Evolutionary conservation across 129 eudicot genomes (phyloP).

Genomic region (Erigeron canadensis): DNA sequence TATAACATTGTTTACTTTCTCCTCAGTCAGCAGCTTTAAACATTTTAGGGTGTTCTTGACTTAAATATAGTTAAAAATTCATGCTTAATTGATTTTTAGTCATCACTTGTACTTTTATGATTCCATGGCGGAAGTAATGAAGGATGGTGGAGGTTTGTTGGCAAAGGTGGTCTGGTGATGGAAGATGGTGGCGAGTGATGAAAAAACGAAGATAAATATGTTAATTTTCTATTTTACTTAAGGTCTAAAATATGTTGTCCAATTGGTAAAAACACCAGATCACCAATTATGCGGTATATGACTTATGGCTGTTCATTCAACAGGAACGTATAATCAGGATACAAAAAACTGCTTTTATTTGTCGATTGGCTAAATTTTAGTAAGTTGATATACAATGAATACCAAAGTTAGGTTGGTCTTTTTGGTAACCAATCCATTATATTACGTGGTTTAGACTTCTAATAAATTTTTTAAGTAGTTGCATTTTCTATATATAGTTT

Average conservation of each 20-base stretch:
- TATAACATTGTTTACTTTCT: too few relatives aligned
- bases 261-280: neutral
- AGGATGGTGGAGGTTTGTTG: too few relatives aligned
- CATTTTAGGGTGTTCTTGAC: too few relatives aligned
- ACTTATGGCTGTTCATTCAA: neutral
- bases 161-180: too few relatives aligned
- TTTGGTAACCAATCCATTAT: neutral
- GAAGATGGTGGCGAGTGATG: too few relatives aligned
- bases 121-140: too few relatives aligned
- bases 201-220: too few relatives aligned
- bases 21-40: too few relatives aligned
- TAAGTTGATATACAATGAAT: neutral
- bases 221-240: neutral
- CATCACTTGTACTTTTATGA: too few relatives aligned
- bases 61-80: too few relatives aligned
- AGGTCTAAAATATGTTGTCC: neutral
- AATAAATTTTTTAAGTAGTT: neutral
- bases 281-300: too few relatives aligned
- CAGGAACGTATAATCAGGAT: neutral
- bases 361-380: conserved; percentile 1
- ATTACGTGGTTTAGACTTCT: neutral
- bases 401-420: neutral
- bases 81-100: too few relatives aligned
- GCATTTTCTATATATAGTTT: neutral
- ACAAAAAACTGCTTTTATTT: neutral